Base-by-base conservation (phyloP, 2,329 filamentous ascomycete species). In the Pseudopithomyces maydicus region DNA sequence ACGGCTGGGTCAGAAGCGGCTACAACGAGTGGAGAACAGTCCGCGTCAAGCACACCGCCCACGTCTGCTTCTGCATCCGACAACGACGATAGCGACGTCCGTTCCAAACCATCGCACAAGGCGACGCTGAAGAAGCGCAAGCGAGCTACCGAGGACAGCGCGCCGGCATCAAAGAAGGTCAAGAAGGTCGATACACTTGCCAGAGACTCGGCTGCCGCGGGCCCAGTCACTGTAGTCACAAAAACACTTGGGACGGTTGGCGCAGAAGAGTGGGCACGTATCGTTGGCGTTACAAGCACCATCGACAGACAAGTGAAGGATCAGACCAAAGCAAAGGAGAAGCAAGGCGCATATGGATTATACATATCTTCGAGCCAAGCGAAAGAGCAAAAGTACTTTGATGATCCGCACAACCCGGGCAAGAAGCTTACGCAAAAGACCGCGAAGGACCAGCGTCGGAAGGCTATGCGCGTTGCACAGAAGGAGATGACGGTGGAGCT, bases 1-100 rank as follows among this genome's bases (percentile, higher is more conserved):
- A 29, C 26, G 8, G 26, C 26, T 29, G 26, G 8, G 26, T 29
- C 26, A 8, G 26, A 29, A 29, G 26, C 35, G 35, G n/a, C n/a
- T 3, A n/a, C 38, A 5, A 41, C 38, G n/a, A 66, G 54, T 41
- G 70, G 68, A 6, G 62, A 65, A 11, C 65, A 62, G 5, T 65
- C 64, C 22, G 58, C 63, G 36, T 49, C 57, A 22, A 68, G 59
- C 54, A 74, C 71, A 17, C 70, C 69, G 26, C 65, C 68, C n/a
- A 73, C 69, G 0, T 71, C 71, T 10, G 61, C 60, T 6, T 69
- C 57, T 6, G 15, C 43, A 15, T 45, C 43, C 23, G 26, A 33
- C 22, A 36, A 50, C 35, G 47, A 41, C 15, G 66, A 68, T 1
- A 62, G 55, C 55, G 67, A 71, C 41, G 51, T 52, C 32, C 44